Conservation (phyloP, 129 eudicot species). For the Sambucus nigra region DNA sequence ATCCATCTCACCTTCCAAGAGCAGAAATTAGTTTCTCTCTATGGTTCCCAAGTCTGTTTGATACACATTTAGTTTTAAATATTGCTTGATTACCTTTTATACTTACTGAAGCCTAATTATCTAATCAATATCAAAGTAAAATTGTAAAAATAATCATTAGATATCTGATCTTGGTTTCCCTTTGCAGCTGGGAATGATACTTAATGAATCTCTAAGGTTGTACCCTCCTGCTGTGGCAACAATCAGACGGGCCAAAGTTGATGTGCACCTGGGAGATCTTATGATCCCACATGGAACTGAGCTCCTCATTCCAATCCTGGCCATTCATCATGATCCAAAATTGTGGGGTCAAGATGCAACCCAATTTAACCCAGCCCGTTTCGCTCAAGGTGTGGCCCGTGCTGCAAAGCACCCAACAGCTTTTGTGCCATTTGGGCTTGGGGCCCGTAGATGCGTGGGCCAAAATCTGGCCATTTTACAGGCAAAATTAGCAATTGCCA, state of each 20-base stretch:
- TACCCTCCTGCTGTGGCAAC: slow-evolving; percentile 81
- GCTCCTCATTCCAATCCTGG: slow-evolving; percentile 64
- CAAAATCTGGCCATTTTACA: slow-evolving; percentile 82
- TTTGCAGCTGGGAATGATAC: slow-evolving; percentile 73
- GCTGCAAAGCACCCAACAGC: slow-evolving; percentile 80
- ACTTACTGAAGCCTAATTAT: no score
- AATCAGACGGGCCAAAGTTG: slow-evolving; percentile 61
- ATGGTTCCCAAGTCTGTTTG: no score
- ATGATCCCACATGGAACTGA: slow-evolving; percentile 65
- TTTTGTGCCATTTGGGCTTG: slow-evolving; percentile 75
- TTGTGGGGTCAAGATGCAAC: slow-evolving; percentile 74
- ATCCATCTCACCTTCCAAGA: no score
- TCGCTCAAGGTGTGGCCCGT: slow-evolving; percentile 68
- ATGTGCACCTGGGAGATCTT: slow-evolving; percentile 53
- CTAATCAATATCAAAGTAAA: no score
- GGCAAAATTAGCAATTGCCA: slow-evolving; percentile 58
- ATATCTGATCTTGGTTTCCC: neutral
- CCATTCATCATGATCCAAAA: slow-evolving; percentile 75
- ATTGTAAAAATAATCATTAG: no score
- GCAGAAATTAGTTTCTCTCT: no score
- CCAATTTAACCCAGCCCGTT: slow-evolving; percentile 70
- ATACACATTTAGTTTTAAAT: no score
- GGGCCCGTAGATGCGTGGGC: slow-evolving; percentile 79
- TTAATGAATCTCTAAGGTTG: slow-evolving; percentile 64
- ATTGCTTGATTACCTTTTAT: no score